Evolutionary conservation across 2,329 filamentous ascomycete species (phyloP).

Genomic region (Stagonosporopsis chrysanthemi): DNA sequence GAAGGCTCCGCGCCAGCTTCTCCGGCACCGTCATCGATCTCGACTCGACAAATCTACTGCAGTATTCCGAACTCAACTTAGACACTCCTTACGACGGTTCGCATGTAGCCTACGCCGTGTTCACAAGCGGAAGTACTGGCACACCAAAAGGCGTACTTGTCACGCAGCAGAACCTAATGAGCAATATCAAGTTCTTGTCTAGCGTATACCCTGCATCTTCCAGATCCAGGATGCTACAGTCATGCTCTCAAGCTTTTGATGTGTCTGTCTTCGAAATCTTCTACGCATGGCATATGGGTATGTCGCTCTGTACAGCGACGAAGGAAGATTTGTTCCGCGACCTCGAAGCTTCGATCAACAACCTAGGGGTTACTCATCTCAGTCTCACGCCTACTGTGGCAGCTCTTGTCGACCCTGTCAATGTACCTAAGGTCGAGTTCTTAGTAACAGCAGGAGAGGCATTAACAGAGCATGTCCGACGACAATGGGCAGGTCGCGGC

Average conservation of each 20-base stretch:
- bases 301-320: slow-evolving; percentile 77
- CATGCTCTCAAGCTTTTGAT: slow-evolving; percentile 85
- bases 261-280: slow-evolving; percentile 92
- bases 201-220: slow-evolving; percentile 68
- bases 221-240: slow-evolving; percentile 73
- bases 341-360: slow-evolving; percentile 71
- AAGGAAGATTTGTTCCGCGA: slow-evolving; percentile 79
- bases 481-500: slow-evolving; percentile 70
- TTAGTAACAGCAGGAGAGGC: slow-evolving; percentile 84
- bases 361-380: slow-evolving; percentile 75
- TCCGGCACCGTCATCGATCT: slow-evolving; percentile 37
- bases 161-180: slow-evolving; percentile 76
- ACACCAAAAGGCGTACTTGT: slow-evolving; percentile 80
- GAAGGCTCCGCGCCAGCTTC: slow-evolving; percentile 11
- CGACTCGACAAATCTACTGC: slow-evolving; percentile 37
- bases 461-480: slow-evolving; percentile 74
- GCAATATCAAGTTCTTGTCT: slow-evolving; percentile 74
- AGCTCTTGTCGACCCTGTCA: slow-evolving; percentile 71
- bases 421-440: slow-evolving; percentile 75
- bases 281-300: slow-evolving; percentile 79
- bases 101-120: slow-evolving; percentile 77
- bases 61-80: slow-evolving; percentile 49
- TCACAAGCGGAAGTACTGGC: slow-evolving; percentile 84
- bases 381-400: slow-evolving; percentile 88
- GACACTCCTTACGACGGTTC: slow-evolving; percentile 52